A percentile compares a stretch with the other conserved stretches of the same genome.
Conservation (phyloP, 2,329 filamentous ascomycete species). For the Intubia oerlemansii region DNA sequence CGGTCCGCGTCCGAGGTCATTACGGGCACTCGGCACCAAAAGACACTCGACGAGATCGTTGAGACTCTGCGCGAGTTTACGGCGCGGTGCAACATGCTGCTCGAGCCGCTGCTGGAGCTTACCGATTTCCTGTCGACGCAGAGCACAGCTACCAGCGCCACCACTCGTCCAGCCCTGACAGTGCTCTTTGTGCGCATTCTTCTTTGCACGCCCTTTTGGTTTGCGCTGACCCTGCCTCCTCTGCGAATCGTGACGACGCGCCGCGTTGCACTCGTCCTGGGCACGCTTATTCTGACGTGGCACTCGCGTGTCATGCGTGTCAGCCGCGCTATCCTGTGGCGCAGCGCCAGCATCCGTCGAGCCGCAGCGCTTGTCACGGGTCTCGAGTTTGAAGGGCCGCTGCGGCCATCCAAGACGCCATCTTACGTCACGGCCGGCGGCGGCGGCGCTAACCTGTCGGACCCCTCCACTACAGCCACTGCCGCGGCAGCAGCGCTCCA, state of each 20-base stretch:
- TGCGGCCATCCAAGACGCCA: slow-evolving; percentile 11
- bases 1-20: slow-evolving; percentile 23
- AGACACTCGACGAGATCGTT: slow-evolving; percentile 92
- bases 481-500: slow-evolving; percentile 6
- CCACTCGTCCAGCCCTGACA: slow-evolving; percentile 73
- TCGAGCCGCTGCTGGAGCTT: slow-evolving; percentile 72
- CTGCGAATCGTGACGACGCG: slow-evolving; percentile 71
- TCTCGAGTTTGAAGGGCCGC: slow-evolving; percentile 41
- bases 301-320: slow-evolving; percentile 76
- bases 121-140: slow-evolving; percentile 90
- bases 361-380: slow-evolving; percentile 58
- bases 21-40: slow-evolving; percentile 57
- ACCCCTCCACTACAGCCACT: slow-evolving; percentile 6
- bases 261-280: slow-evolving; percentile 64
- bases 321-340: slow-evolving; percentile 73
- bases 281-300: slow-evolving; percentile 76
- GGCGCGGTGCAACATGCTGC: slow-evolving; percentile 70
- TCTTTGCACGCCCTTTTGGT: slow-evolving; percentile 75
- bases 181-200: slow-evolving; percentile 77
- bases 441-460: slow-evolving; percentile 9
- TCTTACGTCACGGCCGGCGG: slow-evolving; percentile 10
- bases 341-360: slow-evolving; percentile 53
- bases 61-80: slow-evolving; percentile 84
- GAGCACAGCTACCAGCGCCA: slow-evolving; percentile 73
- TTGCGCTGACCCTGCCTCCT: slow-evolving; percentile 54